Evolutionary conservation across 106 monocot genomes (phyloP).

Genomic region (Gastrodia elata): DNA sequence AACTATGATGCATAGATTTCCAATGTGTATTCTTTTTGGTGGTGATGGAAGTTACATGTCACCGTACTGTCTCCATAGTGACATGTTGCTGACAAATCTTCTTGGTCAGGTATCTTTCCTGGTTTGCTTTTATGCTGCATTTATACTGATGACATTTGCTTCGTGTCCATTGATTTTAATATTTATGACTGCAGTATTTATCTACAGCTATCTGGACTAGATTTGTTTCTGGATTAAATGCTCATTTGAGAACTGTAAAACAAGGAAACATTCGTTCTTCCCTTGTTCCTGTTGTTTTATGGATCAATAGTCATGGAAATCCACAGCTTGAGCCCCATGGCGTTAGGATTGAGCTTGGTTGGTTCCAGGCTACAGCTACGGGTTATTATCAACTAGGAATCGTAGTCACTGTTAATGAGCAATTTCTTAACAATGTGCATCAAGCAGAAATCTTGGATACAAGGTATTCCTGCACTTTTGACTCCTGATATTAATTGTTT

Average conservation of each 20-base stretch:
- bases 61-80: slow-evolving; percentile 80
- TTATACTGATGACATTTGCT: not conserved
- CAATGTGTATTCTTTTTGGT: slow-evolving; percentile 87
- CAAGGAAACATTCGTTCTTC: slow-evolving; percentile 53
- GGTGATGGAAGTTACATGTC: slow-evolving; percentile 95
- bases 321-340: slow-evolving; percentile 57
- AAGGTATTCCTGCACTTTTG: slow-evolving; percentile 30
- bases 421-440: slow-evolving; percentile 24
- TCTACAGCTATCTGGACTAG: slow-evolving; percentile 74
- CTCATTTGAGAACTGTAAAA: slow-evolving; percentile 66
- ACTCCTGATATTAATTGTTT: not conserved
- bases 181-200: slow-evolving; percentile 43
- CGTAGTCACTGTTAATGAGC: slow-evolving; percentile 41
- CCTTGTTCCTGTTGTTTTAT: slow-evolving; percentile 44
- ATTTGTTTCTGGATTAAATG: slow-evolving; percentile 75
- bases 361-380: slow-evolving; percentile 92
- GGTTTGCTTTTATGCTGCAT: slow-evolving; percentile 3
- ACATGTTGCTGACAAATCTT: slow-evolving; percentile 72
- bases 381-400: slow-evolving; percentile 89
- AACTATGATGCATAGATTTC: slow-evolving; percentile 61
- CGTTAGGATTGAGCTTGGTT: slow-evolving; percentile 64
- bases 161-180: slow-evolving; percentile 7
- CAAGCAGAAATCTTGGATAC: slow-evolving; percentile 31
- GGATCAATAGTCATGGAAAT: slow-evolving; percentile 76
- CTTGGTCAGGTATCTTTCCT: slow-evolving; percentile 62